phyloP scores from a whole-genome alignment of 106 monocot genomes.

The Platanthera guangdongensis region DNA sequence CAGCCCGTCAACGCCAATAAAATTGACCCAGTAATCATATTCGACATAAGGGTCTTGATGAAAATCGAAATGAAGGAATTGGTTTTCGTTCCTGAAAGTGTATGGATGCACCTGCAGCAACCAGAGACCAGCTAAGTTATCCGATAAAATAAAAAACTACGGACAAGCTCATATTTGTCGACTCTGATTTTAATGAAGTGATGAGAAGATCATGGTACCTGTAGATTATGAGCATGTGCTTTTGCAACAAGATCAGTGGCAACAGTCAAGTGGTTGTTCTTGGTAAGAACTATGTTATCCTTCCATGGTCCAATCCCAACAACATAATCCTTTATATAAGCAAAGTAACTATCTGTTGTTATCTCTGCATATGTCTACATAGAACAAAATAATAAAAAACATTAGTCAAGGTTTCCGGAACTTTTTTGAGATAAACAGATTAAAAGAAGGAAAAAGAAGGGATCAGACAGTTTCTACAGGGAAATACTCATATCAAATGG shows the following conservation, averaged over 20 bases:
- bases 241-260: constrained; percentile 78
- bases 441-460: not conserved
- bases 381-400: constrained; percentile 1
- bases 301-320: constrained; percentile 80
- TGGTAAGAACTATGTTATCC: constrained; percentile 52
- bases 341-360: constrained; percentile 53
- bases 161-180: not conserved
- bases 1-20: constrained; percentile 14
- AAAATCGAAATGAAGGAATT: constrained; percentile 22
- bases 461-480: not conserved
- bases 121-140: too few species aligned
- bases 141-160: not conserved
- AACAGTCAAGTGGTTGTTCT: constrained; percentile 37
- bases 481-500: too few species aligned
- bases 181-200: not conserved
- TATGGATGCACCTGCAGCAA: constrained; percentile 24
- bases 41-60: constrained; percentile 24
- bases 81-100: constrained; percentile 26
- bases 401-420: not conserved
- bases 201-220: constrained; percentile 34
- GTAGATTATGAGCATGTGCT: constrained; percentile 81
- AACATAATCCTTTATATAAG: constrained; percentile 56
- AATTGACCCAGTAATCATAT: constrained; percentile 22
- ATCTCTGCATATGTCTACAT: constrained; percentile 69
- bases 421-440: not conserved